These are phyloP conservation scores for Stephanodiscus triporus DNA, from an alignment of 108 stramenopile genomes.

Conservation along the genomic window DNA sequence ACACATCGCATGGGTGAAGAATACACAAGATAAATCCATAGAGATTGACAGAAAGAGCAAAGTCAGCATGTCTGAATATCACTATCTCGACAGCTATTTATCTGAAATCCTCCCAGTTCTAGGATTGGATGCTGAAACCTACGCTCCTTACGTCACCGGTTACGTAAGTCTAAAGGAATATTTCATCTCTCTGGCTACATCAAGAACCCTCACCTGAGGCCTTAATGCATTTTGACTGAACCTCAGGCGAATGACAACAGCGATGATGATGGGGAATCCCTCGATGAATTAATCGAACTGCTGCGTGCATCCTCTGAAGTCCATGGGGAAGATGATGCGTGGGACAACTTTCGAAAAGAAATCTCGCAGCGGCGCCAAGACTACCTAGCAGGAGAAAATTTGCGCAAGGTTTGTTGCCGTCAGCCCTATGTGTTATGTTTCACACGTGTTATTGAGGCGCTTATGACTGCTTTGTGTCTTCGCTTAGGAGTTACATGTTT, in stretches of 20 bases:
- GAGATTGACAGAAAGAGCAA: background rate
- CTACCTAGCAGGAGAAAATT: conserved; percentile 26
- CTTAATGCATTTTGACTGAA: conserved; percentile 4
- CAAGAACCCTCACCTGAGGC: background rate
- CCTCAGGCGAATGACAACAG: conserved; percentile 27
- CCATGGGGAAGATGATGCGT: conserved; percentile 64
- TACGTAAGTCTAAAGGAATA: conserved; percentile 13
- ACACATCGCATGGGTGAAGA: no score
- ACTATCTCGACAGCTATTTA: conserved; percentile 55
- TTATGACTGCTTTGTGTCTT: background rate
- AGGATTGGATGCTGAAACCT: conserved; percentile 77
- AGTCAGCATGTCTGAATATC: conserved; percentile 42
- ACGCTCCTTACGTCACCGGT: conserved; percentile 71
- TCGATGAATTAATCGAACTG: conserved; percentile 67
- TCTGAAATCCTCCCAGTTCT: conserved; percentile 59
- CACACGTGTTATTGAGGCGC: background rate
- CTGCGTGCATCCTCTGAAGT: conserved; percentile 72
- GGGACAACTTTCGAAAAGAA: conserved; percentile 57
- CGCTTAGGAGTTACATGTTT: conserved; percentile 28
- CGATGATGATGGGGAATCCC: conserved; percentile 50
- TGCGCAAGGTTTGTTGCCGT: conserved; percentile 27
- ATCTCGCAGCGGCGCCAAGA: conserved; percentile 43
- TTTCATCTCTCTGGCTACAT: background rate
- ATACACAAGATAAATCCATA: no score
- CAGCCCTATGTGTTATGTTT: background rate